Conservation (phyloP, 2,329 filamentous ascomycete genomes). For the Microdochium bolleyi region DNA sequence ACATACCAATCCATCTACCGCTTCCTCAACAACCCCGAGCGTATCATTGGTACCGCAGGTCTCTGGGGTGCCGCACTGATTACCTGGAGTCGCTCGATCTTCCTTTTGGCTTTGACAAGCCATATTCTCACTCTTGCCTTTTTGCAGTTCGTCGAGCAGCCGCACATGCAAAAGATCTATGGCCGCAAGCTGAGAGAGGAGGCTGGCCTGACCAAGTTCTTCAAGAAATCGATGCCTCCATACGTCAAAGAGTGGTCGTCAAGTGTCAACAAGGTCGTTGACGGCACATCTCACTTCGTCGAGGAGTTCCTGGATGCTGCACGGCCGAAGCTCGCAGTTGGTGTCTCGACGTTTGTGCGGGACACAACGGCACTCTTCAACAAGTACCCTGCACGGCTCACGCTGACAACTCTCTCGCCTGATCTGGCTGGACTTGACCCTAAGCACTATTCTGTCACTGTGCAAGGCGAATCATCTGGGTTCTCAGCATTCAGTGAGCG, state of each 20-base stretch:
- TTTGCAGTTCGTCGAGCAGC: constrained; percentile 88
- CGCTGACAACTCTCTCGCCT: constrained; percentile 69
- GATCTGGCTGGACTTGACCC: constrained; percentile 75
- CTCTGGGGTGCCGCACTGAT: constrained; percentile 93
- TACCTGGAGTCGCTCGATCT: constrained; percentile 80
- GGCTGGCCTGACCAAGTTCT: constrained; percentile 84
- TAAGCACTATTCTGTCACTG: constrained; percentile 68
- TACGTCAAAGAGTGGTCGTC: constrained; percentile 78
- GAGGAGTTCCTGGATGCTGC: constrained; percentile 85
- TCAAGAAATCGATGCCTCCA: constrained; percentile 77
- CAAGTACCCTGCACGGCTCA: constrained; percentile 79
- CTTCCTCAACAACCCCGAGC: constrained; percentile 95
- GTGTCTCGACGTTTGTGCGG: constrained; percentile 78
- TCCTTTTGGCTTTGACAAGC: constrained; percentile 76
- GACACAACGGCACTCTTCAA: constrained; percentile 86
- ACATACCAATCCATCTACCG: constrained; percentile 97
- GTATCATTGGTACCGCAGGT: constrained; percentile 87
- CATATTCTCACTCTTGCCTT: constrained; percentile 82
- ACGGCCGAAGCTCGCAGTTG: constrained; percentile 76
- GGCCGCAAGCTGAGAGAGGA: constrained; percentile 75
- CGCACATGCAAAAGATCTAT: constrained; percentile 98
- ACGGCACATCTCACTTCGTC: constrained; percentile 79
- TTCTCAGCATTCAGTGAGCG: constrained; percentile 46
- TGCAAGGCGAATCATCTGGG: constrained; percentile 57
- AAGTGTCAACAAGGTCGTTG: constrained; percentile 79